These are phyloP conservation scores for Fallopia convolvulus DNA, from an alignment of 148 eudicot genomes.

Conservation along the genomic window DNA sequence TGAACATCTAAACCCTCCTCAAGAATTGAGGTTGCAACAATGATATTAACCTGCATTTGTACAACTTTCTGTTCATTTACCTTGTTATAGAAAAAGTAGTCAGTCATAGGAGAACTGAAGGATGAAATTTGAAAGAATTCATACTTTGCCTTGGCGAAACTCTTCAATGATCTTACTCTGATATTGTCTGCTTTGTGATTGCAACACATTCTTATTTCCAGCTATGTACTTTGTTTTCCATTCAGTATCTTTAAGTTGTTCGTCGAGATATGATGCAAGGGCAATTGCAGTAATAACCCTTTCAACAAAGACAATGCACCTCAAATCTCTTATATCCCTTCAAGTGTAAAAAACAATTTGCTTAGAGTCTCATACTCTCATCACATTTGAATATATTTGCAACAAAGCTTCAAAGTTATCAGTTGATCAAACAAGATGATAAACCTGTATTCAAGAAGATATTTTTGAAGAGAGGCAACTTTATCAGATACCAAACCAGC, in stretches of 20 bases:
- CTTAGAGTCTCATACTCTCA: background rate
- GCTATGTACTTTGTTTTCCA: slow-evolving; percentile 73
- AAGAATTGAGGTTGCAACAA: slow-evolving; percentile 84
- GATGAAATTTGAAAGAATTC: slow-evolving; percentile 6
- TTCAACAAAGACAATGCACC: slow-evolving; percentile 84
- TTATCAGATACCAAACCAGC: slow-evolving; percentile 49
- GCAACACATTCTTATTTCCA: slow-evolving; percentile 40
- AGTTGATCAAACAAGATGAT: background rate
- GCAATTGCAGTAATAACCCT: slow-evolving; percentile 72
- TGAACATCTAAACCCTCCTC: slow-evolving; percentile 69
- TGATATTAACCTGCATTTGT: slow-evolving; percentile 55
- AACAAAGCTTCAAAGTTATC: background rate
- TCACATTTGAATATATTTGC: background rate
- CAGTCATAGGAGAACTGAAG: background rate
- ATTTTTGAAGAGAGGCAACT: slow-evolving; percentile 51
- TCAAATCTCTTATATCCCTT: slow-evolving; percentile 53
- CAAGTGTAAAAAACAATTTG: background rate
- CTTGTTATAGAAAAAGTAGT: background rate
- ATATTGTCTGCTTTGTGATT: slow-evolving; percentile 54
- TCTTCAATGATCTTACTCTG: slow-evolving; percentile 61
- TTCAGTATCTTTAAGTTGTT: slow-evolving; percentile 37
- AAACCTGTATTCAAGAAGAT: slow-evolving; percentile 67
- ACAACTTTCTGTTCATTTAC: background rate
- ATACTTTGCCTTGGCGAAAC: slow-evolving; percentile 62
- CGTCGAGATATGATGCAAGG: slow-evolving; percentile 40